phyloP scores from a whole-genome alignment of 345 rosid species.

The Euclidium syriacum region DNA sequence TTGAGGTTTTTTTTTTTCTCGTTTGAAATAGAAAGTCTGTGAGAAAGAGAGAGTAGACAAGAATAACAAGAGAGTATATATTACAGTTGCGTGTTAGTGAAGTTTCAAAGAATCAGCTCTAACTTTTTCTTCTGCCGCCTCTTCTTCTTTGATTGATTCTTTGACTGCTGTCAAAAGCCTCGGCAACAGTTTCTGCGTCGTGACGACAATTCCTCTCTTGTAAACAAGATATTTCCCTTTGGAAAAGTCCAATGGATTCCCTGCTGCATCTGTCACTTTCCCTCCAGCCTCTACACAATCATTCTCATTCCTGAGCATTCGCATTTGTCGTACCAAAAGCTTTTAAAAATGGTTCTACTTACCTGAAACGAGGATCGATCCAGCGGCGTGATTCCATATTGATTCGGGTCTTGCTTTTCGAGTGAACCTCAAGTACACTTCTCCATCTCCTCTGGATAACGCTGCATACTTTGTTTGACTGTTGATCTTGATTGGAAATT shows the following conservation, averaged over 20 bases:
- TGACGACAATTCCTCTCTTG: slow-evolving; percentile 68
- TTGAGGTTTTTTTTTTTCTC: not conserved
- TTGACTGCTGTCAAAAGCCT: slow-evolving; percentile 63
- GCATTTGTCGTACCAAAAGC: not conserved
- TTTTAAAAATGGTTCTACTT: not conserved
- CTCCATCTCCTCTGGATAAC: slow-evolving; percentile 90
- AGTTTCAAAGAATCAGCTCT: slow-evolving; percentile 17
- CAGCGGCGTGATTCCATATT: slow-evolving; percentile 99
- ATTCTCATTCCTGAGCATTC: not conserved
- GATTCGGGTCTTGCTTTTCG: slow-evolving; percentile 80
- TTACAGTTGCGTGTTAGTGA: slow-evolving; percentile 32
- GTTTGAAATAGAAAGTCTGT: not conserved
- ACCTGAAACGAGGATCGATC: slow-evolving; percentile 87
- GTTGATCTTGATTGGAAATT: slow-evolving; percentile 83
- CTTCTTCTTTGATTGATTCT: slow-evolving; percentile 48
- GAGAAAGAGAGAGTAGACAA: not conserved
- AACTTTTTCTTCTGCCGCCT: slow-evolving; percentile 24
- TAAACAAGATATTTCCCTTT: slow-evolving; percentile 65
- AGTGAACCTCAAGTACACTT: slow-evolving; percentile 81
- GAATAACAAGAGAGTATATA: slow-evolving; percentile 4
- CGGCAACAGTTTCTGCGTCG: slow-evolving; percentile 82
- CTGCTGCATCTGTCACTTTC: slow-evolving; percentile 60
- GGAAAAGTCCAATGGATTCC: slow-evolving; percentile 75
- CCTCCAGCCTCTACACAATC: slow-evolving; percentile 70
- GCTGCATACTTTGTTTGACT: slow-evolving; percentile 97